Base-by-base conservation (phyloP, 495 filamentous ascomycete genomes). In the Penicillium samsonianum region DNA sequence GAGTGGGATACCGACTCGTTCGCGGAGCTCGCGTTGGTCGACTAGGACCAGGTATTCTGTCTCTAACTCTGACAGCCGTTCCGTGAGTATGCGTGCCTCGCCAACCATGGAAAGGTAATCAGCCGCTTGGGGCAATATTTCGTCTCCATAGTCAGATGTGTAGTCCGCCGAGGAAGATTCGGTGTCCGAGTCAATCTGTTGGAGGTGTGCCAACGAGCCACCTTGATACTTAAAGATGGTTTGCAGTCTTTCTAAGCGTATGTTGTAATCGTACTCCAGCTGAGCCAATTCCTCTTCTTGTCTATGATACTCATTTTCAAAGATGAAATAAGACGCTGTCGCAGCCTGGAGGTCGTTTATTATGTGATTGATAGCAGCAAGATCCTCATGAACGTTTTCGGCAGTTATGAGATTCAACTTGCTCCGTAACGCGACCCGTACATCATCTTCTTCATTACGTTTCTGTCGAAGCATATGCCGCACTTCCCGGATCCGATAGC, bases 21-120 rank as follows among this genome's bases (percentile, higher is more conserved):
- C 19, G 4, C 55, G 57, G 7, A 62, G 49, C 0, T 60, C 37
- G 14, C 59, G 58, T 45, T 65, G 63, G 6, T 72, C 65, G 16
- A 56, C 38, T 6, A 65, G 55, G 3, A 51, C 44, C 5, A 61
- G 46, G 40, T 63, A 66, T 47, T 73, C 61, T 4, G 49, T 46
- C 17, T 67, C 58, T 7, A 77, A 45, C 1, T 72, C 67, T 0
- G 49, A 46, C 10, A 75, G 61, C 6, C 58, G 58, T 45, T 74
- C 72, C 19, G 59, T 53, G 33, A 67, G 56, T 16, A 75, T 50
- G 1, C 59, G 62, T 1, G 63, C 60, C 17, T 76, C 67, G 10
- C 64, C 71, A 14, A 76, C 46, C 11, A 67, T 48, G 2, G 60
- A 60, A n/a, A 68, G 45, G 22, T 75, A 70, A 14, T 62, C 60